These are phyloP conservation scores for Poronia punctata DNA, from an alignment of 495 filamentous ascomycete genomes.

Conservation along the genomic window DNA sequence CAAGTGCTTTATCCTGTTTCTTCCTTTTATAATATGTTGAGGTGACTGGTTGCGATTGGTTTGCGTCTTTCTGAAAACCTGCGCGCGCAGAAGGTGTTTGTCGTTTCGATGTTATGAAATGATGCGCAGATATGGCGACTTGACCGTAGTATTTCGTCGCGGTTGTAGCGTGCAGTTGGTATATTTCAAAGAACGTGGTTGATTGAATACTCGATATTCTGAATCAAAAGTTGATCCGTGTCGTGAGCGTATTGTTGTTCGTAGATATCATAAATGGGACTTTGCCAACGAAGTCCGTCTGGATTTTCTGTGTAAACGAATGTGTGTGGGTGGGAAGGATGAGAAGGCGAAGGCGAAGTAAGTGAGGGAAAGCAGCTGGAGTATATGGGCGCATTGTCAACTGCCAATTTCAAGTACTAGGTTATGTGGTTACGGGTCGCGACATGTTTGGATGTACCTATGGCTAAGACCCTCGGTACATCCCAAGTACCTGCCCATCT, in stretches of 20 bases:
- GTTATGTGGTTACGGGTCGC: too few species aligned
- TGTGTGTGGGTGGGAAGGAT: constrained; percentile 3
- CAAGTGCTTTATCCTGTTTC: constrained; percentile 9
- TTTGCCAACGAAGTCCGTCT: constrained; percentile 15
- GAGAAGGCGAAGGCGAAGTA: constrained; percentile 1
- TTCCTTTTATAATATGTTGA: constrained; percentile 21
- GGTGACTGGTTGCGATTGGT: constrained; percentile 18
- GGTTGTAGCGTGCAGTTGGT: background rate
- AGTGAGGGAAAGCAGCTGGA: constrained; percentile 2
- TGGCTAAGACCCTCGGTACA: too few species aligned
- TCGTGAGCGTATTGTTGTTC: constrained; percentile 6
- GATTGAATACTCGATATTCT: constrained; percentile 10
- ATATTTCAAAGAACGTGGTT: constrained; percentile 2
- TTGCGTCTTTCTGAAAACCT: too few species aligned
- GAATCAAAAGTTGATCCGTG: background rate
- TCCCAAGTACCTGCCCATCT: too few species aligned
- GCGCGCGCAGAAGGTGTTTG: too few species aligned
- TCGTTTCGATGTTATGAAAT: too few species aligned
- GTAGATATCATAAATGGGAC: constrained; percentile 8
- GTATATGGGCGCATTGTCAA: too few species aligned
- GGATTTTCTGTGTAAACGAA: constrained; percentile 10
- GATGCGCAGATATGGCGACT: too few species aligned
- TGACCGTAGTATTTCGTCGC: background rate
- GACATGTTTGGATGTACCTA: too few species aligned
- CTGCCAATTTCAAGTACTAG: too few species aligned